phyloP scores from a whole-genome alignment of 164 flowering plant genomes.

The Chimonanthus salicifolius region DNA sequence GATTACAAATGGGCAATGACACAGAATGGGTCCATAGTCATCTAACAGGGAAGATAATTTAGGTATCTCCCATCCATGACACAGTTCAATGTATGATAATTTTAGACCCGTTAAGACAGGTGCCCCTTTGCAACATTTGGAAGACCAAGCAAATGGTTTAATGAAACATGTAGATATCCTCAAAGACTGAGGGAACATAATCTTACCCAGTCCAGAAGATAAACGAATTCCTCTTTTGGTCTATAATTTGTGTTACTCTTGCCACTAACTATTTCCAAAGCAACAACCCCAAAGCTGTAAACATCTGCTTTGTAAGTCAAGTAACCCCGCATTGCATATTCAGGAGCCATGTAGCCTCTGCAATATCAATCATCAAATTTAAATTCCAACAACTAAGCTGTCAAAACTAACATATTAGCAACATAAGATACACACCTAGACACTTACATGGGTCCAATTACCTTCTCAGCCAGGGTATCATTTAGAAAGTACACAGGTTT shows the following conservation, averaged over 20 bases:
- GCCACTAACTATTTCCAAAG: constrained; percentile 37
- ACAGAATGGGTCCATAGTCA: neutral
- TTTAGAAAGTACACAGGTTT: no score
- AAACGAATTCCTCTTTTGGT: constrained; percentile 24
- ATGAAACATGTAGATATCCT: neutral
- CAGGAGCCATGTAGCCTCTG: constrained; percentile 3
- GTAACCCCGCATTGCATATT: constrained; percentile 24
- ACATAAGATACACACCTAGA: neutral
- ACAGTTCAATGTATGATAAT: neutral
- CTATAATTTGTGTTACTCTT: constrained; percentile 23
- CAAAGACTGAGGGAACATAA: neutral
- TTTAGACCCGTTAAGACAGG: neutral
- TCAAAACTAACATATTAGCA: neutral
- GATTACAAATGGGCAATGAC: neutral
- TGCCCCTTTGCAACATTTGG: neutral
- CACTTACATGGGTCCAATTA: neutral
- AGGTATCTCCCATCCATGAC: neutral
- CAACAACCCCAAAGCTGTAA: constrained; percentile 37
- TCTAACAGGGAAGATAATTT: neutral
- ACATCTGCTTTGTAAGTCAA: constrained; percentile 39
- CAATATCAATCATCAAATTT: neutral
- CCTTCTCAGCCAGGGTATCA: neutral
- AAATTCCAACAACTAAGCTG: neutral
- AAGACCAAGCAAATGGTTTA: neutral
- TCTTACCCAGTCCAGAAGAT: constrained; percentile 35